Base-by-base conservation (phyloP, 1,139 yeast species). In the Debaryomyces nepalensis region DNA sequence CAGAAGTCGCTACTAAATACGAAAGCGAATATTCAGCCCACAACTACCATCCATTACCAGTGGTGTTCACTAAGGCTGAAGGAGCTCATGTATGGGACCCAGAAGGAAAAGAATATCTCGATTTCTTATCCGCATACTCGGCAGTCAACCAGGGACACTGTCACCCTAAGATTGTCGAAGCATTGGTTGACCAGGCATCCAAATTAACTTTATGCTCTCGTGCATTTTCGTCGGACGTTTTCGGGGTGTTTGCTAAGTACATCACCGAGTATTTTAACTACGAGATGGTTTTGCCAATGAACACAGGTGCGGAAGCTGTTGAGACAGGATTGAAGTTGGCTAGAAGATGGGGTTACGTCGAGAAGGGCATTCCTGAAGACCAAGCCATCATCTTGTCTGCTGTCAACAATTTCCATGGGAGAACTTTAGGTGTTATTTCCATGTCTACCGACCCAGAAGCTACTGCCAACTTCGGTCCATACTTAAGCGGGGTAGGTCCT, bases 71-170 rank as follows among this genome's bases (percentile, higher is more conserved):
- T 56, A 83, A 77, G 61, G 98, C 96, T 14, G 53, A 66, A 48
- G 98, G 98, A 39, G 97, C 97, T 26, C 87, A 87, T 51, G 97
- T 93, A 26, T 91, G 97, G 97, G 98, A 93, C 61, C 97, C 98
- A 9, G 98, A 91, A 67, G 97, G 97, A 48, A 84, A 77, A 39
- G 89, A 86, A 59, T 87, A 87, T 63, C 71, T 90, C 52, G 98
- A 90, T 65, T 90, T 90, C 61, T 71, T 90, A 51, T 85, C 95
- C 23, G 97, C 98, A 6, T 91, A 91, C 69, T 89, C 97, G 27
- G 98, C 99, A 9, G 97, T 93, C 30, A 93, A 93, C 73, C 98
- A 93, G 67, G 99, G 99, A 45, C 99, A 91, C 65, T 91, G 97
- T 67, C 98, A 91, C 64, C 98, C 98, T 46, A 84, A 87, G 68